Evolutionary conservation across 2,329 filamentous ascomycete species (phyloP), one percentile per base, ranked within the genome.

Genomic region (Aureobasidium lini): DNA sequence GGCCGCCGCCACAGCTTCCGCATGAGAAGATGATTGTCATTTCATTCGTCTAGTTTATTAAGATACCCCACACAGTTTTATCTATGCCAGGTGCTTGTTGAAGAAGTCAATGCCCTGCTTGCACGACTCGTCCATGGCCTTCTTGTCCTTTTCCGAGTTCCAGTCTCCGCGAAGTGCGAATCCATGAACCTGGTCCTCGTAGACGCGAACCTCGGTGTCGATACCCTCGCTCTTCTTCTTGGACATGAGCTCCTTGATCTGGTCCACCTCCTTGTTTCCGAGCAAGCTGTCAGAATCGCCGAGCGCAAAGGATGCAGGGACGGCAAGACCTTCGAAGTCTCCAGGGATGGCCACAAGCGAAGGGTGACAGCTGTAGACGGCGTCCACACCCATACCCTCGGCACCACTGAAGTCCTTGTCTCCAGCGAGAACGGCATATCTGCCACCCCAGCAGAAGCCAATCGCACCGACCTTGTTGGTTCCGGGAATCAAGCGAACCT

Each of bases 381-480:
- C 75, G 64, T 77, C 74, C 16, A 75, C 72, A 6, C 69, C 70
- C 37, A 69, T 68, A 4, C 63, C 64, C 34, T 68, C 66, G 23
- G 66, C 61, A 11, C 54, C 60, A 6, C 56, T 61, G 32, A 67
- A 67, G 28, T 62, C 62, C 48, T 59, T 61, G 53, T 70, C 66
- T 16, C 64, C 67, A 11, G 66, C 63, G 6, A 76, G 64, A 48
- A 75, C 71, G 39, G 72, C 71, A 61, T 76, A 75, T 31, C 72
- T 65, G 0, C 69, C 77, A 34, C 77, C 77, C 69, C 75, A 79
- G 70, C 77, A 79, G 66, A 78, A 79, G 5, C 77, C 77, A 31
- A 79, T 70, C 6, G 72, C 74, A n/a, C 71, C 75, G 15, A 79
- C 70, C 61, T 77, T 78, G 57, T 72, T 64, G 4, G 73, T 76